Evolutionary conservation across 225 moss, liverwort and hornwort genomes (phyloP).

Genomic region (Neckera pumila): DNA sequence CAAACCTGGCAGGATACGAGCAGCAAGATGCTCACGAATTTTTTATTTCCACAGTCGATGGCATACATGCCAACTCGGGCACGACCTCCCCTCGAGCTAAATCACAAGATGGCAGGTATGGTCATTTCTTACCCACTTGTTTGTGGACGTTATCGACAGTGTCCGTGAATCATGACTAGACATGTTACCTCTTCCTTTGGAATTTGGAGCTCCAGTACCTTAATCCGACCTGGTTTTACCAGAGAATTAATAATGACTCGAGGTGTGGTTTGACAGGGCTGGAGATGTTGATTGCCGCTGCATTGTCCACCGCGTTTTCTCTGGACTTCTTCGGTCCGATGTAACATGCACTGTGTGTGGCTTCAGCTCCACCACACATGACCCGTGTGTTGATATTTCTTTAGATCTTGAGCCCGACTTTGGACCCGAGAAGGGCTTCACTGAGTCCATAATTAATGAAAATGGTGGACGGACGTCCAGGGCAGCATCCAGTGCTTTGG

Average conservation of each 20-base stretch:
- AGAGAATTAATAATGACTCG: background rate
- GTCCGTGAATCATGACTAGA: background rate
- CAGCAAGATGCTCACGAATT: constrained; percentile 94
- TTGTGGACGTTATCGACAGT: background rate
- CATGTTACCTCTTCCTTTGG: background rate
- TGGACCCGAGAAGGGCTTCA: constrained; percentile 57
- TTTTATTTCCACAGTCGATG: constrained; percentile 85
- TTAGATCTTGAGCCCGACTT: constrained; percentile 83
- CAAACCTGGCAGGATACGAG: constrained; percentile 85
- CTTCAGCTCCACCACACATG: constrained; percentile 84
- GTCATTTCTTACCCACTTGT: background rate
- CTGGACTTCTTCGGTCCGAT: constrained; percentile 81
- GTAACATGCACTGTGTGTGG: constrained; percentile 96
- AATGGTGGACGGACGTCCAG: constrained; percentile 60
- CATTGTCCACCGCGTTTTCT: constrained; percentile 88
- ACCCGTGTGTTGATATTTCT: constrained; percentile 88
- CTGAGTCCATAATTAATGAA: constrained; percentile 48
- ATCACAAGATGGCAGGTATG: constrained; percentile 15
- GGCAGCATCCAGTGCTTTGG: constrained; percentile 59
- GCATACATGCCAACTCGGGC: constrained; percentile 80
- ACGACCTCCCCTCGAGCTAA: constrained; percentile 46
- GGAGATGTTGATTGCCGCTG: constrained; percentile 89
- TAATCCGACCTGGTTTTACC: background rate
- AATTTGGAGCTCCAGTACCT: background rate
- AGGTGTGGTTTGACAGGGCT: constrained; percentile 26